Evolutionary conservation across 2,329 filamentous ascomycete species (phyloP).

Genomic region (Hyphodiscus sp.): DNA sequence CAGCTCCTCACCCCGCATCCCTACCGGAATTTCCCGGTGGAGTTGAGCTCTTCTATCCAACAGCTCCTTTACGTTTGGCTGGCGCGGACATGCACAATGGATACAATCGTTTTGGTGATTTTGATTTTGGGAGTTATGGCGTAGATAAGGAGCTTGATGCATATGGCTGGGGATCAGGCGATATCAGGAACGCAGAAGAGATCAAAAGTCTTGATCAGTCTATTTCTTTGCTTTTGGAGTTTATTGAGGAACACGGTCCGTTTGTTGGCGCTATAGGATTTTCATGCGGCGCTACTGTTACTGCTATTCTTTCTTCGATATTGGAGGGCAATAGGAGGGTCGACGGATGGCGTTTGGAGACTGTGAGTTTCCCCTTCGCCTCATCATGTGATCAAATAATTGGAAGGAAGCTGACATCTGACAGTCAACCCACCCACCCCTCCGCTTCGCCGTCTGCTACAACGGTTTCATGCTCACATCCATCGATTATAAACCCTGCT

Average conservation of each 20-base stretch:
- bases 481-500: slow-evolving; percentile 3
- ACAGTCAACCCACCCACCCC: background rate
- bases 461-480: slow-evolving; percentile 4
- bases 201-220: background rate
- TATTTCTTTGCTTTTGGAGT: background rate
- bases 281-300: background rate
- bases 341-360: background rate
- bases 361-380: background rate
- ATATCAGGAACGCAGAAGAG: background rate
- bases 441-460: slow-evolving; percentile 7
- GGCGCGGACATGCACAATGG: background rate
- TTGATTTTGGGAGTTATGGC: background rate
- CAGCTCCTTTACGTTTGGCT: background rate
- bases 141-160: background rate
- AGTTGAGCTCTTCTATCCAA: background rate
- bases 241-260: background rate
- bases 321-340: background rate
- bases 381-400: background rate
- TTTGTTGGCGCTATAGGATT: background rate
- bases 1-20: background rate
- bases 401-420: background rate
- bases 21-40: background rate
- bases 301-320: background rate
- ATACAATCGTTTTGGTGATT: background rate
- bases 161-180: background rate